Base-by-base conservation (phyloP, 345 rosid species). In the Limnanthes douglasii region DNA sequence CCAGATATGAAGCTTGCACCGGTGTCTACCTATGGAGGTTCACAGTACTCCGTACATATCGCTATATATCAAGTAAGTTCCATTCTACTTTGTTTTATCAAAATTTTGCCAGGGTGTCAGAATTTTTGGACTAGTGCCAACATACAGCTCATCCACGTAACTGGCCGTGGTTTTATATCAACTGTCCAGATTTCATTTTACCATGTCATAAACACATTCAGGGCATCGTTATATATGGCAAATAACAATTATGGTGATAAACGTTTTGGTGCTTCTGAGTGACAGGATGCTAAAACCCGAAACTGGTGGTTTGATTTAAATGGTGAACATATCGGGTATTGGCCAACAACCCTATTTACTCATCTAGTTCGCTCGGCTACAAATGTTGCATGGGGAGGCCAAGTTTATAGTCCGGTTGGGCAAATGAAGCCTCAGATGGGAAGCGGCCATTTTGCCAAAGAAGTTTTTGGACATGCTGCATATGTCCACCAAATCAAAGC, bases 371-470 rank as follows among this genome's bases (percentile, higher is more conserved):
- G 39, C 11, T 46, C 52, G 26, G 28, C 47, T 11, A 0, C 11
- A 1, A 8, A 15, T 20, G 41, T 44, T 13, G 31, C 47, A 32
- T 45, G 53, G 47, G 59, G 59, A 54, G 59, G 59, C 15, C 34
- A 54, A 32, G 53, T 46, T 28, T 54, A 54, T 9, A 41, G 53
- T 33, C 47, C 53, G 46, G 10, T 1, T 4, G 21, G 3, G 34
- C 3, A 39, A 35, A 33, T 6, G 15, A 40, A 53, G 32, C 59
- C 59, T 19, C 3, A 2, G n/a, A 40, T 54, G 59, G 59, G 59
- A 6, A 54, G 59, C 46, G 59, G 59, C 14, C 53, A 54, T 46
- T 54, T 54, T 13, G 31, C 59, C 15, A 8, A 33, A 4, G 59
- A 46, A 46, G 59, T 16, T 41, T 42, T 19, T 3, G 12, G 10